These are phyloP conservation scores for Mollisia scopiformis DNA, from an alignment of 2,329 filamentous ascomycete species.

Conservation along the genomic window DNA sequence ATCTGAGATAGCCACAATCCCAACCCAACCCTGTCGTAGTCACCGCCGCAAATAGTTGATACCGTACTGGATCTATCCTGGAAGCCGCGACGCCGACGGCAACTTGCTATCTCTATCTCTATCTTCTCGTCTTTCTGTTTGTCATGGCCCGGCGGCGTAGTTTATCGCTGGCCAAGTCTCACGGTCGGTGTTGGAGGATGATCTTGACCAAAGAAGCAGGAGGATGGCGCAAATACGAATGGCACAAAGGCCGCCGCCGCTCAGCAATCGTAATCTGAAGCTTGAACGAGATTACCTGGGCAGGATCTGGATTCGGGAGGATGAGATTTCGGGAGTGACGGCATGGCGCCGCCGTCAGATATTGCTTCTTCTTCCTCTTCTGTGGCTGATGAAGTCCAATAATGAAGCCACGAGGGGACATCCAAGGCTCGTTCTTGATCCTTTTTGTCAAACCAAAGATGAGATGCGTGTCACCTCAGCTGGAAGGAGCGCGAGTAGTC, in stretches of 20 bases:
- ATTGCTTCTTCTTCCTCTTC: conserved; percentile 2
- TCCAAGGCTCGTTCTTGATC: background rate
- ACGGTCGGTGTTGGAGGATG: background rate
- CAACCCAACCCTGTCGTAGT: background rate
- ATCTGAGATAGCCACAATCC: too few species aligned
- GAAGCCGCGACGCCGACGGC: background rate
- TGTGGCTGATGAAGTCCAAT: conserved; percentile 16
- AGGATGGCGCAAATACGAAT: background rate
- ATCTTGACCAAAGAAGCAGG: background rate
- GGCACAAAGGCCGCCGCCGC: background rate
- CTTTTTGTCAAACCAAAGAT: background rate
- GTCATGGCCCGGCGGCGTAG: background rate
- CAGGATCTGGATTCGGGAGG: background rate
- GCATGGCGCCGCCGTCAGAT: background rate
- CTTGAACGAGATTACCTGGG: background rate
- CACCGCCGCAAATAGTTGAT: background rate
- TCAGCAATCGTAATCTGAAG: conserved; percentile 1
- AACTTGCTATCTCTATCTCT: background rate
- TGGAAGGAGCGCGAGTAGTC: too few species aligned
- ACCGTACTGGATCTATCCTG: background rate
- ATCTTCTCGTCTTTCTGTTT: background rate
- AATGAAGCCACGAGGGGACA: conserved; percentile 4
- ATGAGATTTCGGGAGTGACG: conserved; percentile 1
- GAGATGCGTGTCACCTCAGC: background rate
- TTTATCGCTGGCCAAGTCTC: background rate